A percentile compares a stretch with the other conserved stretches of the same genome.
phyloP scores from a whole-genome alignment of 2,329 filamentous ascomycete species.

The Metarhizium humberi region DNA sequence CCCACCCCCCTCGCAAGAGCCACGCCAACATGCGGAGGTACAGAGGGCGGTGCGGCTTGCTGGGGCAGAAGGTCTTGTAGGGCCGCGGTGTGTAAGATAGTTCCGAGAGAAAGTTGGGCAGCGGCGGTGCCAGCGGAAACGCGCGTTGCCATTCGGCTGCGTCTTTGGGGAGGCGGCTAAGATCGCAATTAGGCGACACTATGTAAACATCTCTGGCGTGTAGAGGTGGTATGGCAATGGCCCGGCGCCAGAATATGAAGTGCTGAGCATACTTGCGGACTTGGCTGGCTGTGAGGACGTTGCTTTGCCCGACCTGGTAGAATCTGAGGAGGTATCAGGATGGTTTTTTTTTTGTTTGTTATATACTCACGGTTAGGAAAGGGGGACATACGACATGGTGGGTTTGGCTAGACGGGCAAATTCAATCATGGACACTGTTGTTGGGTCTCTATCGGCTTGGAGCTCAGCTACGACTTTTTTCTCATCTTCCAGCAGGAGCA shows the following conservation, averaged over 20 bases:
- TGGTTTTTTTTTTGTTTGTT: neutral
- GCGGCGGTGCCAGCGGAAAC: conserved; percentile 74
- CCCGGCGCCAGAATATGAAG: conserved; percentile 91
- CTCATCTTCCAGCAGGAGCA: conserved; percentile 78
- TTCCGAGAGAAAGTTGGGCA: conserved; percentile 80
- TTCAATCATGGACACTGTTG: conserved; percentile 69
- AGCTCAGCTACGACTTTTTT: conserved; percentile 65
- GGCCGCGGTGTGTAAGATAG: conserved; percentile 72
- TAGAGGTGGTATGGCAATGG: conserved; percentile 82
- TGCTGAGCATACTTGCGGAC: conserved; percentile 85
- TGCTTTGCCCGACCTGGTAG: conserved; percentile 60
- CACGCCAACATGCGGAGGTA: conserved; percentile 91
- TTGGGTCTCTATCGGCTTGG: conserved; percentile 65
- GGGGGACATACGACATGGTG: conserved; percentile 45
- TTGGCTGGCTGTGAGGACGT: conserved; percentile 66
- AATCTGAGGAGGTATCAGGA: conserved; percentile 30
- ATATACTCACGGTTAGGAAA: neutral
- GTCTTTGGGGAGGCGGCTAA: conserved; percentile 59
- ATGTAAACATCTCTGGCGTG: conserved; percentile 88
- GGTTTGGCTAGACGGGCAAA: conserved; percentile 69
- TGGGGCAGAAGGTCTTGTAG: conserved; percentile 77
- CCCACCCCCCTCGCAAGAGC: conserved; percentile 87
- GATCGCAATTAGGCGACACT: conserved; percentile 80
- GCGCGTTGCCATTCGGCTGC: conserved; percentile 62
- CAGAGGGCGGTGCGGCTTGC: conserved; percentile 73